phyloP scores from a whole-genome alignment of 164 flowering plant genomes.

The Brasenia schreberi region DNA sequence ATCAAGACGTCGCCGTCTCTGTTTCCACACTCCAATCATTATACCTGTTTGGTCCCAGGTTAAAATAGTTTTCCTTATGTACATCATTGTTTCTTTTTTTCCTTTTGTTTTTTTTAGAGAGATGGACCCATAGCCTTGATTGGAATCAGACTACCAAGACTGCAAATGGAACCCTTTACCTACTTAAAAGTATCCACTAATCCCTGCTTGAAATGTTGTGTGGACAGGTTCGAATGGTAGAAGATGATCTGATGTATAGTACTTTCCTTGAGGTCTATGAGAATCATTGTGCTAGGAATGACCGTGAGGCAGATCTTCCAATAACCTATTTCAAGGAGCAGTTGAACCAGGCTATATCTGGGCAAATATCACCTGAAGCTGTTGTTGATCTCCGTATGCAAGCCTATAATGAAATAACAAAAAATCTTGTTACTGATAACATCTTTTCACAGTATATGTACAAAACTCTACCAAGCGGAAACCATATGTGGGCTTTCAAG shows the following conservation, averaged over 20 bases:
- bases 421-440: slow-evolving; percentile 50
- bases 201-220: neutral
- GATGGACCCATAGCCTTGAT: neutral
- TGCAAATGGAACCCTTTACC: too few species aligned
- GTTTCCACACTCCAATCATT: slow-evolving; percentile 89
- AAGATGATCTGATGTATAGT: slow-evolving; percentile 95
- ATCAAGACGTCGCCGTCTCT: slow-evolving; percentile 84
- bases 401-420: slow-evolving; percentile 83
- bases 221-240: slow-evolving; percentile 91
- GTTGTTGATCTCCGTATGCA: slow-evolving; percentile 90
- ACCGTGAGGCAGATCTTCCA: slow-evolving; percentile 91
- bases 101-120: neutral
- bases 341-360: slow-evolving; percentile 87
- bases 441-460: slow-evolving; percentile 97
- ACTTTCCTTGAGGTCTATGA: slow-evolving; percentile 98
- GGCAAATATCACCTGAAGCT: slow-evolving; percentile 81
- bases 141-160: too few species aligned
- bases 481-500: slow-evolving; percentile 96
- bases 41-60: slow-evolving; percentile 99
- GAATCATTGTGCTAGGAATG: slow-evolving; percentile 88
- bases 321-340: slow-evolving; percentile 92
- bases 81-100: neutral
- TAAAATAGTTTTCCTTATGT: slow-evolving; percentile 3
- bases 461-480: slow-evolving; percentile 73
- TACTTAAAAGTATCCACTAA: too few species aligned